Evolutionary conservation across 768 basidiomycete species (phyloP), one percentile per base, ranked within the genome.

Genomic region (Chalciporus sphaerocephalus): DNA sequence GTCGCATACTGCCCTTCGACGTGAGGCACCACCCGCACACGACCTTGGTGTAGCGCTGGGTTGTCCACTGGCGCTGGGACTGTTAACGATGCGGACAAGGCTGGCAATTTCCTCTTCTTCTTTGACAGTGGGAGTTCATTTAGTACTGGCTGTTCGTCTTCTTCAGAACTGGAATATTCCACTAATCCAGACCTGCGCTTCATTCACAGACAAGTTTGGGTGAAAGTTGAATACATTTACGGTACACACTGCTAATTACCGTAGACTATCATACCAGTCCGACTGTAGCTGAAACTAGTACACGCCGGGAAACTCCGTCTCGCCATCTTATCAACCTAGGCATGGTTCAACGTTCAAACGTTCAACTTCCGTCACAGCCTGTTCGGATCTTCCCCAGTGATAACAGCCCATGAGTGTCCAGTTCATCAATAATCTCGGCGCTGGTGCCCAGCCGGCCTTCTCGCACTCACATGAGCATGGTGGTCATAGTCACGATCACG

Each of bases 1-100:
- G 85, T 73, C 1, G 83, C 81, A 60, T 80, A 94, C 58, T 94
- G 92, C 0, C 94, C 94, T 11, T 91, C 86, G 4, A 92, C 81
- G 59, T 91, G 89, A 2, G 91, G 90, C 1, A 71, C 73, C 0
- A 81, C 72, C 23, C 94, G 80, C 38, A 71, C 72, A 23, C 93
- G 79, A 12, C 94, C 94, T 70, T 94, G 92, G 61, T 96, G 93
- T 13, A 80, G 67, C 3, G 81, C 67, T 2, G 92, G 92, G 56
- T 90, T 70, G 60, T 93, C 89, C 5, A 77, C 60, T 0, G 85
- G 89, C 1, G 54, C 62, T 35, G 74, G 58, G 4, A 71, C 56
- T 2, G 67, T 57, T 38, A 90, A 60, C 27, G 73, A 71, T 15
- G 74, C 53, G 1, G 83, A 69, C 20, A 89, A 70, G 15, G 72